Conservation (phyloP, 2,329 filamentous ascomycete genomes). For the Ophiostoma quercus region DNA sequence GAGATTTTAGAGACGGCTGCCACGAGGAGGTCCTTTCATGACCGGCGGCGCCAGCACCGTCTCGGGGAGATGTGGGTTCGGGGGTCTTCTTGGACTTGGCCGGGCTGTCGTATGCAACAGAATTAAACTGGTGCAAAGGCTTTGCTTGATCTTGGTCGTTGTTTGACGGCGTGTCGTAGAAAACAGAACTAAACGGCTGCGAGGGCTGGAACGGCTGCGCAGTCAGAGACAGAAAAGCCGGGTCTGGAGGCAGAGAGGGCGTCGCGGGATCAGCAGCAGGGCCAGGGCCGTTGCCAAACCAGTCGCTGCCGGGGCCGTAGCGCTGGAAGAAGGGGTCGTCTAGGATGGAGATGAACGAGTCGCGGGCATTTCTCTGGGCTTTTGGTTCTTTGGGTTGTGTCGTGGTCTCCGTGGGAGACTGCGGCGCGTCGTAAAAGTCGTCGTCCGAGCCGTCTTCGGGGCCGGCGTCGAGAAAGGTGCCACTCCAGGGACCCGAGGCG, state of each 20-base stretch:
- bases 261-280: conserved; percentile 17
- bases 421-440: conserved; percentile 19
- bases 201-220: neutral
- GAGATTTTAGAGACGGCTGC: neutral
- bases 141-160: no score
- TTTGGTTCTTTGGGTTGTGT: neutral
- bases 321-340: conserved; percentile 53
- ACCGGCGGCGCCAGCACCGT: conserved; percentile 11
- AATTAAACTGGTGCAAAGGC: neutral
- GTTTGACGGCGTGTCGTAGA: neutral
- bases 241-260: conserved; percentile 29
- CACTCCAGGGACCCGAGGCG: conserved; percentile 23
- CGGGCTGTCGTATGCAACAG: neutral
- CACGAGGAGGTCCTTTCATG: neutral
- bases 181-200: neutral
- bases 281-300: conserved; percentile 29
- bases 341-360: conserved; percentile 50
- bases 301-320: conserved; percentile 37
- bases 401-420: conserved; percentile 9
- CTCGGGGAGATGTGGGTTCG: neutral
- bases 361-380: conserved; percentile 33
- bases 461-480: conserved; percentile 27
- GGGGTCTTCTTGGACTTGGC: neutral
- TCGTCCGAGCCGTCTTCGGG: conserved; percentile 12
- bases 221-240: neutral